phyloP scores from a whole-genome alignment of 208 protist genomes.

The Trypanosoma melophagium region DNA sequence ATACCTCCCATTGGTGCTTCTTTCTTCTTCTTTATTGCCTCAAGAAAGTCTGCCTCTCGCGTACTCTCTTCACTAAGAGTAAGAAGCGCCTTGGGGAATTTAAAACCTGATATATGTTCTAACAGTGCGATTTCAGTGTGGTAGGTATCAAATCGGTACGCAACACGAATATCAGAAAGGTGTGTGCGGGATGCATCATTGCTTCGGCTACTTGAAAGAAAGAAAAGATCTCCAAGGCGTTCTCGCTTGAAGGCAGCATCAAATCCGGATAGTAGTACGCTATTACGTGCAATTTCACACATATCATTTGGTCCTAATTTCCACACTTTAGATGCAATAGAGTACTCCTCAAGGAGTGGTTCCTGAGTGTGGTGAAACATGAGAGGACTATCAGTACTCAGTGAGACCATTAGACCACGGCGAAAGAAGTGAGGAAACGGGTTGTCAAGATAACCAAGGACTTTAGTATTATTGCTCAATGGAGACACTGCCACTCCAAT shows the following conservation, averaged over 20 bases:
- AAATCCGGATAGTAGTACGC: conserved; percentile 87
- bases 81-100: conserved; percentile 71
- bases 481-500: conserved; percentile 97
- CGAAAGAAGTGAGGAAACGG: conserved; percentile 96
- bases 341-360: conserved; percentile 92
- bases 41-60: conserved; percentile 30
- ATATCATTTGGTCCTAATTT: conserved; percentile 90
- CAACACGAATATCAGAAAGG: conserved; percentile 83
- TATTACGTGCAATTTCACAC: conserved; percentile 91
- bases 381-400: conserved; percentile 95
- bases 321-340: conserved; percentile 92
- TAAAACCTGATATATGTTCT: conserved; percentile 78
- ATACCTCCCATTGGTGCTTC: conserved; percentile 33
- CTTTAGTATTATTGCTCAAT: conserved; percentile 99
- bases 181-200: conserved; percentile 84
- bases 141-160: conserved; percentile 90
- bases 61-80: conserved; percentile 70
- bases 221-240: conserved; percentile 82
- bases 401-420: conserved; percentile 94
- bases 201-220: conserved; percentile 85
- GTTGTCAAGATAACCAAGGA: conserved; percentile 95
- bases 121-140: conserved; percentile 86
- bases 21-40: conserved; percentile 32
- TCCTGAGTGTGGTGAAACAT: conserved; percentile 98
- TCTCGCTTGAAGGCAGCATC: conserved; percentile 78